Evolutionary conservation across 2,329 filamentous ascomycete species (phyloP).

Genomic region (Diaporthe capsici): DNA sequence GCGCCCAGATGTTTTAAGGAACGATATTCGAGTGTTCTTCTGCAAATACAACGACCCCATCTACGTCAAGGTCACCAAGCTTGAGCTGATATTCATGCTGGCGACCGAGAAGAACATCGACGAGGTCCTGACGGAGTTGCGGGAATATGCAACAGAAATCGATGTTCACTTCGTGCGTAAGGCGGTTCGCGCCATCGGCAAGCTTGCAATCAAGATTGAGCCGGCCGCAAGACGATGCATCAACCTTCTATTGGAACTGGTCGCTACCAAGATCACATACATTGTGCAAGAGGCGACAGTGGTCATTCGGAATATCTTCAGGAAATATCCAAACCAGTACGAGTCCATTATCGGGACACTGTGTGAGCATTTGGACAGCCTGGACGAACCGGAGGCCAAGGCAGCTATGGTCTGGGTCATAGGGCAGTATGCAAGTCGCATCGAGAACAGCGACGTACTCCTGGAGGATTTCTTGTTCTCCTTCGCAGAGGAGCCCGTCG

Average conservation of each 20-base stretch:
- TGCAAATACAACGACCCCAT: conserved; percentile 99
- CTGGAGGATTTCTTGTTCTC: conserved; percentile 96
- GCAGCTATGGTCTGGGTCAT: conserved; percentile 99
- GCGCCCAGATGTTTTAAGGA: conserved; percentile 91
- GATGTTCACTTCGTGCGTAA: conserved; percentile 99
- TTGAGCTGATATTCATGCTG: conserved; percentile 99
- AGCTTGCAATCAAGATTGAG: conserved; percentile 98
- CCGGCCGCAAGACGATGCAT: conserved; percentile 93
- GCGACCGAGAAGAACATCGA: conserved; percentile 96
- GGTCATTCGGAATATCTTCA: conserved; percentile 98
- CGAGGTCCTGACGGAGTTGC: conserved; percentile 91
- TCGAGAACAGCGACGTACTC: conserved; percentile 94
- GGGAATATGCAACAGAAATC: conserved; percentile 98
- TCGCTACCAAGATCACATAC: conserved; percentile 98
- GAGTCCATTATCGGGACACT: conserved; percentile 97
- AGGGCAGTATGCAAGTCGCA: conserved; percentile 95
- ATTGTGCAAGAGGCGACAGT: conserved; percentile 99
- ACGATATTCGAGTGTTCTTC: conserved; percentile 98
- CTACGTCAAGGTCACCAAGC: conserved; percentile 98
- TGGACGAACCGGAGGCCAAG: conserved; percentile 98
- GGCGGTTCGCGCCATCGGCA: conserved; percentile 96
- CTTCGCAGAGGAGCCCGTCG: conserved; percentile 93
- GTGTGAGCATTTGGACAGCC: conserved; percentile 94
- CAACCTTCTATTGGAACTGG: conserved; percentile 90
- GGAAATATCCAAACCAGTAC: conserved; percentile 99